Base-by-base conservation (phyloP, 441 rosid species). In the Mallotus japonicus region DNA sequence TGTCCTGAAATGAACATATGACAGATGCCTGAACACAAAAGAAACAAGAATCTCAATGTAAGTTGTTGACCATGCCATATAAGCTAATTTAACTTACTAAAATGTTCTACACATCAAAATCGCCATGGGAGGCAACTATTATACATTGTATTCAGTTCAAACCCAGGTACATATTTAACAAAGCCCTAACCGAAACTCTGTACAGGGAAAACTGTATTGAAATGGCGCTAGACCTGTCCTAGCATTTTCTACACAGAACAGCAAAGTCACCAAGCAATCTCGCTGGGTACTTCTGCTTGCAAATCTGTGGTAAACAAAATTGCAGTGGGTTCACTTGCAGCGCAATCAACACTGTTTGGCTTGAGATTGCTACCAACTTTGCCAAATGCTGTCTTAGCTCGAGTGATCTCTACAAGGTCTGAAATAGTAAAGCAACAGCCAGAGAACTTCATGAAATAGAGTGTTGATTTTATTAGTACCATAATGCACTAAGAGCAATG, bases 391-490 rank as follows among this genome's bases (percentile, higher is more conserved):
- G 19, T 53, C 71, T 50, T 78, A 24, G 75, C 81, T 51, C 3
- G 63, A 32, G 37, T 5, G 24, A 74, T 74, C 65, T 73, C 72
- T 65, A 19, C 53, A 70, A 69, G 59, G 65, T 74, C 72, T 77
- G 70, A 44, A 17, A 58, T 3, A 8, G 54, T 56, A 61, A 58
- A 20, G 20, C 32, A 22, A 65, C 17, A 22, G 63, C 47, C 7
- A 57, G 46, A 57, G 46, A 16, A 28, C n/a, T 40, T 24, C 28
- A 32, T n/a, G 4, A 62, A 61, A 24, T 2, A 22, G 8, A 6
- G 34, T 14, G 42, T 49, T 24, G 4, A 59, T 20, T 32, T 10
- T 51, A 47, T 5, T n/a, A 65, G 22, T 11, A 55, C 19, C 10
- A 20, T 11, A 40, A 0, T 50, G 54, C 40, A 37, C 6, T 37